These are phyloP conservation scores for Carex pumila DNA, from an alignment of 176 grass and related monocot genomes.

Conservation along the genomic window DNA sequence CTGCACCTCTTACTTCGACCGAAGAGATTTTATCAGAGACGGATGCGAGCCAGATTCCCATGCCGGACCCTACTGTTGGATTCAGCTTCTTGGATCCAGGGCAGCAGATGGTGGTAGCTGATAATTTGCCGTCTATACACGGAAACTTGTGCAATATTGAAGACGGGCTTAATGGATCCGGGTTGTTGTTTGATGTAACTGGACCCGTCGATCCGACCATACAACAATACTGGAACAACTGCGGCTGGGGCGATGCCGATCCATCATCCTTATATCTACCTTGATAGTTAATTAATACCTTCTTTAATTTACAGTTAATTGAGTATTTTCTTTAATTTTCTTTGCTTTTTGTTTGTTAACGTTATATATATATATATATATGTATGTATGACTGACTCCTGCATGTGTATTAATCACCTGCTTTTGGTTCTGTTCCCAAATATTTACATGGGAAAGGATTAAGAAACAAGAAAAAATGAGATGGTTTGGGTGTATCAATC, in stretches of 20 bases:
- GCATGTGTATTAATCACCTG: slow-evolving; percentile 17
- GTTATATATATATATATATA: neutral
- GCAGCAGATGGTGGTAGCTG: neutral
- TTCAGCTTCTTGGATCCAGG: slow-evolving; percentile 10
- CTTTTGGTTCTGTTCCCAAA: slow-evolving; percentile 18
- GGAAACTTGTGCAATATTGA: slow-evolving; percentile 13
- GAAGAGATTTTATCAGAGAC: slow-evolving; percentile 17
- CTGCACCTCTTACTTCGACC: neutral
- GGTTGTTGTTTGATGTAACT: slow-evolving; percentile 24
- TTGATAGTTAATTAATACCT: neutral
- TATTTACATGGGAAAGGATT: slow-evolving; percentile 16
- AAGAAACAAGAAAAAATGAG: neutral
- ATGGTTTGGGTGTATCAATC: slow-evolving; percentile 12
- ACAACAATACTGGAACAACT: slow-evolving; percentile 19
- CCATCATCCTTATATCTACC: slow-evolving; percentile 9
- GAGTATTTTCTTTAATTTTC: neutral
- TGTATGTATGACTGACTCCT: slow-evolving; percentile 20
- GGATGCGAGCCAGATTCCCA: neutral
- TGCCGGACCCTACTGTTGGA: neutral
- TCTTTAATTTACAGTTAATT: slow-evolving; percentile 21
- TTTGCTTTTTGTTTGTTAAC: neutral
- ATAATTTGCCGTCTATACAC: neutral
- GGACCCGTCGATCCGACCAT: slow-evolving; percentile 5
- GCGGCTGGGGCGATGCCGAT: slow-evolving; percentile 8
- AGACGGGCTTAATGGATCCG: slow-evolving; percentile 8